Base-by-base conservation (phyloP, 306 rosid species). In the Arachis hypogaea region DNA sequence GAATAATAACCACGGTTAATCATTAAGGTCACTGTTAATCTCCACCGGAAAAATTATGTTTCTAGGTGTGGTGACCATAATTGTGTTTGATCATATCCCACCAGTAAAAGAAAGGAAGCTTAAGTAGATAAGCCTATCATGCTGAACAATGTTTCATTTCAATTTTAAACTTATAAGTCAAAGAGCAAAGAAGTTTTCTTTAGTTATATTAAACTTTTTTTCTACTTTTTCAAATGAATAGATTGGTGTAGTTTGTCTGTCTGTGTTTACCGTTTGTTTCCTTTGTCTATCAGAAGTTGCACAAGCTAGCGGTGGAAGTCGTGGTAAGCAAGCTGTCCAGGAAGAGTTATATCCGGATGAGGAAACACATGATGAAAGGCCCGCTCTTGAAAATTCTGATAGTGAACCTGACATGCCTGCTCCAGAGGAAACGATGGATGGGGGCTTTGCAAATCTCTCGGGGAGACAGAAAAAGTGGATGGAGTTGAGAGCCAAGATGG, bases 401-500 rank as follows among this genome's bases (percentile, higher is more conserved):
- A 83, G 85, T 77, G 88, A 87, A 33, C 55, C 79, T 69, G 89
- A 85, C 54, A 81, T 74, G 69, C 79, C 84, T 55, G 80, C 73
- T 38, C 78, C 56, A 3, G 88, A 86, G 68, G 67, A 69, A 12
- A 1, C 49, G 10, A 1, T 44, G 14, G 88, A 71, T 42, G 78
- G 33, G 22, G 86, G 74, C 9, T 80, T 71, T 71, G 18, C 84
- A 3, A 77, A 83, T 3, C 95, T 86, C 44, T 86, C 98, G 0
- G 83, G 85, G 61, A 90, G 97, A 82, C 90, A 92, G 90, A 92
- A 87, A 67, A 95, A 85, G 73, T 76, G 86, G 88, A 88, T 86
- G 86, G 98, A 92, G 69, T 69, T 92, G 85, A 92, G 89, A 84
- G 90, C 80, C 77, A 94, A 88, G 83, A 87, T 95, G 97, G 99